A percentile compares a stretch with the other conserved stretches of the same genome.
Conservation (phyloP, 1,139 yeast species). For the Taphrina deformans region DNA sequence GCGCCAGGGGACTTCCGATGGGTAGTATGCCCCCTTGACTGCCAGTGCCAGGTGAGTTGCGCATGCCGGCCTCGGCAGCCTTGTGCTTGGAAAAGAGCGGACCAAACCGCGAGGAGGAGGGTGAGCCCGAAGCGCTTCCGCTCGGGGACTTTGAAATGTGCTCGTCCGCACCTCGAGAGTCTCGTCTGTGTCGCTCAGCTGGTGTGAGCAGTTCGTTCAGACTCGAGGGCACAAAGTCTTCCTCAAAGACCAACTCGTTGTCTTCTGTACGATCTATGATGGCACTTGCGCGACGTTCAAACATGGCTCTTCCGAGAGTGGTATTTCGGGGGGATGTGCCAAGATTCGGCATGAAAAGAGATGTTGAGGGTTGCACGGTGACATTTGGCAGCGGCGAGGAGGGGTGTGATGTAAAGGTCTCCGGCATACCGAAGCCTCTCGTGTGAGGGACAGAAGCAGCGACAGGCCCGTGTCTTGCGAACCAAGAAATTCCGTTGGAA, state of each 20-base stretch:
- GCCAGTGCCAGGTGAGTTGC: constrained; percentile 12
- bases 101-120: constrained; percentile 31
- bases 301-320: constrained; percentile 27
- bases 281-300: constrained; percentile 32
- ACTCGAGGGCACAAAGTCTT: constrained; percentile 76
- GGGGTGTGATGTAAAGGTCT: constrained; percentile 22
- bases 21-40: constrained; percentile 4
- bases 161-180: constrained; percentile 50
- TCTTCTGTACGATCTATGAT: constrained; percentile 48
- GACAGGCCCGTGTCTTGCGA: constrained; percentile 40
- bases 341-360: constrained; percentile 19
- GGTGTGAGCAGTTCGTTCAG: constrained; percentile 75
- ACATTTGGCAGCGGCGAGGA: constrained; percentile 13
- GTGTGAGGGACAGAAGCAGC: constrained; percentile 41
- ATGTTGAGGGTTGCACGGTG: constrained; percentile 17
- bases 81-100: constrained; percentile 29
- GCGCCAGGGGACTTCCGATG: constrained; percentile 30
- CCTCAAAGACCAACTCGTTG: constrained; percentile 52
- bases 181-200: constrained; percentile 67
- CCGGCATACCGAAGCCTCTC: constrained; percentile 36
- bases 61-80: constrained; percentile 18
- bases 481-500: constrained; percentile 39
- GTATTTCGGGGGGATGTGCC: constrained; percentile 25
- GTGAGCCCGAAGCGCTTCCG: constrained; percentile 20
- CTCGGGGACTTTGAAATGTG: constrained; percentile 24